Base-by-base conservation (phyloP, 768 basidiomycete species). In the Mycena rosella region DNA sequence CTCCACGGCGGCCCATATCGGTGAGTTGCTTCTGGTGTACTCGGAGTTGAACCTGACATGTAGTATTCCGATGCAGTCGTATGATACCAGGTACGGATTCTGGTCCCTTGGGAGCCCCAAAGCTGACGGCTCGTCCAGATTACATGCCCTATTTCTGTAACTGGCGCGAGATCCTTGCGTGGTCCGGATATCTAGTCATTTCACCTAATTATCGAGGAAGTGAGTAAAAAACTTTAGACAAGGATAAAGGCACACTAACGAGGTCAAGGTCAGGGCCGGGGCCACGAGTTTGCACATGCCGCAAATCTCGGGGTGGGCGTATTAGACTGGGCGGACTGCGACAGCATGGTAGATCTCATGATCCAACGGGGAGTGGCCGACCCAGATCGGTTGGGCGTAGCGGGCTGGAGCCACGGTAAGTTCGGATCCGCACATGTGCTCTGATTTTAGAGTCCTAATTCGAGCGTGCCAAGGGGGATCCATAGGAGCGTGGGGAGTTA, bases 121-220 rank as follows among this genome's bases (percentile, higher is more conserved):
- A 14, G 29, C 55, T 32, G 20, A 64, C 8, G 15, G 11, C 30
- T 11, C 44, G 22, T 49, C 15, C 52, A 80, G 80, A 81, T 70
- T 81, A 79, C 66, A 81, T 81, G 80, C 79, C 78, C 27, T 80
- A 81, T 52, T 79, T 79, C 65, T 78, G 79, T 67, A 79, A 79
- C 64, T 81, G 80, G 80, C 74, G 80, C 14, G 80, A 81, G 48
- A 63, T 79, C 40, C 69, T 79, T 20, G 78, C 79, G 7, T 77
- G 74, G 59, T 75, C 77, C 14, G 80, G 80, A 34, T 81, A 78
- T 63, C 72, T 81, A 18, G 78, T 79, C 0, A 72, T 81, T 32
- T 81, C 78, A 13, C 79, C 80, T 13, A 81, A 81, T 57, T 81
- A 81, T 58, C 74, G 78, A 63, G 79, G 79, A 27, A 79, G 79